Evolutionary conservation across 2,329 filamentous ascomycete genomes (phyloP).

Genomic region (Albophoma yamanashiensis): DNA sequence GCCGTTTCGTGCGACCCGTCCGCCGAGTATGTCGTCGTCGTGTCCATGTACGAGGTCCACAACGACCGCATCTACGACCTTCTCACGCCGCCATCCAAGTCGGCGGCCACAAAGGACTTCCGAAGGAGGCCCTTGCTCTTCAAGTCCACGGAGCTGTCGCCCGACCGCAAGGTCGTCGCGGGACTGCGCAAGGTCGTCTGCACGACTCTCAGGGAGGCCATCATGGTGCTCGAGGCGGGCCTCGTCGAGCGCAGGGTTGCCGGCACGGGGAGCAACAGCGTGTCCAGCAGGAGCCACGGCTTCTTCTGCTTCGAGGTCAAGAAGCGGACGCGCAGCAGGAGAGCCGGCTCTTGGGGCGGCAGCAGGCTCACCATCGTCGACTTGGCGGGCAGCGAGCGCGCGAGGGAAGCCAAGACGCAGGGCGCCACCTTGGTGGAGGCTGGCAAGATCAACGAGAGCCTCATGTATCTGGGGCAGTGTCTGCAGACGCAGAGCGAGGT

Average conservation of each 20-base stretch:
- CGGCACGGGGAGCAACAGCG: constrained; percentile 86
- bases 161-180: constrained; percentile 88
- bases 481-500: constrained; percentile 87
- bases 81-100: constrained; percentile 52
- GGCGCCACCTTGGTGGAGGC: constrained; percentile 89
- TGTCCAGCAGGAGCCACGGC: constrained; percentile 84
- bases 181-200: constrained; percentile 88
- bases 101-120: constrained; percentile 54
- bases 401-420: constrained; percentile 85
- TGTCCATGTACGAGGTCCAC: constrained; percentile 99
- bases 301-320: constrained; percentile 96
- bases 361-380: constrained; percentile 83
- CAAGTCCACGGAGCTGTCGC: constrained; percentile 80
- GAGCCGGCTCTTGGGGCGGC: constrained; percentile 55
- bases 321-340: constrained; percentile 48
- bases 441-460: constrained; percentile 94
- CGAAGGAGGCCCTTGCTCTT: constrained; percentile 77
- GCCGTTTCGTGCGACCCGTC: constrained; percentile 46
- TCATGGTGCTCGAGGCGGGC: constrained; percentile 83
- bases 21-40: constrained; percentile 74
- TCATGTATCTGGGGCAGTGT: constrained; percentile 98
- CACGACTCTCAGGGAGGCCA: constrained; percentile 67
- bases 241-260: constrained; percentile 78
- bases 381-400: constrained; percentile 85
- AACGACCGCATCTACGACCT: constrained; percentile 97